A percentile compares a stretch with the other conserved stretches of the same genome.
Conservation (phyloP, 352 stramenopile genomes). For the Phytophthora idaei region DNA sequence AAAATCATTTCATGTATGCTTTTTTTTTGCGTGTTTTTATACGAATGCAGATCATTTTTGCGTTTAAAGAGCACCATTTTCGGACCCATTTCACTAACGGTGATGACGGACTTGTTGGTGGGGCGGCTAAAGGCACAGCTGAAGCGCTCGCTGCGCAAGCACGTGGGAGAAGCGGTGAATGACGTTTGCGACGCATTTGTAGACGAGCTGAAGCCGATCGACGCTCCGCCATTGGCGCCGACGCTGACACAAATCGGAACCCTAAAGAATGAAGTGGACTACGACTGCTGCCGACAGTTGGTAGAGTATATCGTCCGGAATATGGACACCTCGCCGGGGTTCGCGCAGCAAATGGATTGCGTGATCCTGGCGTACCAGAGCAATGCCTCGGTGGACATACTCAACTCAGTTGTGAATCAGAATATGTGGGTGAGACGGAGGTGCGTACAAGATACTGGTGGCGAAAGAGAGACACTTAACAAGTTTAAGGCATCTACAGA, state of each 20-base stretch:
- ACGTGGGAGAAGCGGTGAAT: constrained; percentile 46
- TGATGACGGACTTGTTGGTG: constrained; percentile 4
- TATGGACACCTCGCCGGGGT: constrained; percentile 59
- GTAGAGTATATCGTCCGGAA: constrained; percentile 56
- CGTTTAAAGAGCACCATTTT: too few species aligned
- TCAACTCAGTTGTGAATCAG: constrained; percentile 54
- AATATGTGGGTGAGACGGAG: constrained; percentile 40
- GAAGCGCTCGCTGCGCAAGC: constrained; percentile 38
- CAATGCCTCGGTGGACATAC: constrained; percentile 41
- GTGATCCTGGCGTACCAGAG: constrained; percentile 67
- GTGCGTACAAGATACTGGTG: background rate
- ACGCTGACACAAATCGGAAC: background rate
- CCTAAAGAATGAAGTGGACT: constrained; percentile 13
- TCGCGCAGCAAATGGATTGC: constrained; percentile 65
- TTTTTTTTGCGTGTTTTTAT: too few species aligned
- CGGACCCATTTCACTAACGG: background rate
- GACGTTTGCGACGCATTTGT: constrained; percentile 42
- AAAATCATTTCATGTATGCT: too few species aligned
- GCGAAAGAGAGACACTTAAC: background rate
- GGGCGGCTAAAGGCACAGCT: constrained; percentile 34
- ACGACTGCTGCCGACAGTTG: constrained; percentile 55
- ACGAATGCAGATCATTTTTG: too few species aligned
- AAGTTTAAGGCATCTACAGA: background rate
- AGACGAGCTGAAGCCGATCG: constrained; percentile 4
- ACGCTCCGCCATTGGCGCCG: background rate